Conservation (phyloP, 192 early-diverging fungal genomes). For the Coemansia sp. region DNA sequence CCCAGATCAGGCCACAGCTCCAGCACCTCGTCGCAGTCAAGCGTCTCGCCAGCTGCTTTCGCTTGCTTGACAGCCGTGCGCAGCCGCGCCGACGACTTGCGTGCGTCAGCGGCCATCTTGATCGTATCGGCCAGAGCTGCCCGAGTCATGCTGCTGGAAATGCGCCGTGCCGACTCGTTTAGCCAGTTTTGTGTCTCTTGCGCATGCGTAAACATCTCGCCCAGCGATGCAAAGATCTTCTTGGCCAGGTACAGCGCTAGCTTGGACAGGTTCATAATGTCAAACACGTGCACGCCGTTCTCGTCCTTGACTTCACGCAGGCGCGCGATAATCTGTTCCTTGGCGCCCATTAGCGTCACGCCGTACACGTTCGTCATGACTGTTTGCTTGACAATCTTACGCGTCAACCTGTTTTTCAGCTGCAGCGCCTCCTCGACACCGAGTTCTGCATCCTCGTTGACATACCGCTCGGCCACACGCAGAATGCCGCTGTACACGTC, state of each 20-base stretch:
- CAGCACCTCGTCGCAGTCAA: constrained; percentile 21
- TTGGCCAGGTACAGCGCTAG: constrained; percentile 75
- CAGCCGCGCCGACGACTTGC: constrained; percentile 29
- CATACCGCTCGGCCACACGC: constrained; percentile 62
- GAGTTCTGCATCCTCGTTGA: constrained; percentile 66
- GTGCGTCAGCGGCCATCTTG: constrained; percentile 25
- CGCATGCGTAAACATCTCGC: constrained; percentile 88
- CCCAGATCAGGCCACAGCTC: constrained; percentile 39
- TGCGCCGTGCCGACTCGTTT: constrained; percentile 77
- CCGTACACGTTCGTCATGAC: constrained; percentile 99
- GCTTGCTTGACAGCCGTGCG: constrained; percentile 20
- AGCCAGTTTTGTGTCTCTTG: constrained; percentile 92
- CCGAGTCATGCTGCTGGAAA: constrained; percentile 75
- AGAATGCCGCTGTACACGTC: constrained; percentile 94
- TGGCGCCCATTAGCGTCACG: constrained; percentile 93
- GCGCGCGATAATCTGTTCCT: constrained; percentile 79
- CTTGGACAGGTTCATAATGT: constrained; percentile 12
- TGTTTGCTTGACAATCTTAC: constrained; percentile 97
- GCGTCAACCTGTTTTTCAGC: constrained; percentile 69
- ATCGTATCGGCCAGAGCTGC: constrained; percentile 48
- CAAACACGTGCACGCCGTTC: constrained; percentile 62
- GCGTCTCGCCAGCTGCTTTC: constrained; percentile 2
- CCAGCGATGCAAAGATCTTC: constrained; percentile 81
- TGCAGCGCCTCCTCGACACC: constrained; percentile 66
- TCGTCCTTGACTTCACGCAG: constrained; percentile 77